Conservation (phyloP, 202 grass and related monocot species). For the Setaria italica region DNA sequence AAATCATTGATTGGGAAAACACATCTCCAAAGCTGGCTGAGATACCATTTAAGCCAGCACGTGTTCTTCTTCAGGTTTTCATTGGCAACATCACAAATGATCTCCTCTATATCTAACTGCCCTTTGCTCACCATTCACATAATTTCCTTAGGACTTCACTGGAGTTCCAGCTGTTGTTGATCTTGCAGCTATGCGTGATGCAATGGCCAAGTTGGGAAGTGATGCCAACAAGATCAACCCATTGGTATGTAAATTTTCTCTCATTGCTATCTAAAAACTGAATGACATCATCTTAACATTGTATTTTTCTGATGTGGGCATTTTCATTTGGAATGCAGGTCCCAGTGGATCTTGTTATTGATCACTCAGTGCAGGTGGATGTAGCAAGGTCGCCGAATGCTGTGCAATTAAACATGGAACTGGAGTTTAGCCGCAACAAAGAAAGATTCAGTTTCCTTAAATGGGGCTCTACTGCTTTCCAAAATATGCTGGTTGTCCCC, state of each 20-base stretch:
- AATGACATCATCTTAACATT: not conserved
- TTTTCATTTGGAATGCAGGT: slow-evolving; percentile 64
- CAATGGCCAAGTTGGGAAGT: slow-evolving; percentile 89
- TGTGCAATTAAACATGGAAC: slow-evolving; percentile 84
- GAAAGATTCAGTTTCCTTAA: slow-evolving; percentile 98
- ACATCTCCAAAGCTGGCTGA: slow-evolving; percentile 90
- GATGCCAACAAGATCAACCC: slow-evolving; percentile 97
- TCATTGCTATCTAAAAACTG: slow-evolving; percentile 22
- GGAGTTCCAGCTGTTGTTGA: slow-evolving; percentile 97
- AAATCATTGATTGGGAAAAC: slow-evolving; percentile 99
- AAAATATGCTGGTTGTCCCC: slow-evolving; percentile 94
- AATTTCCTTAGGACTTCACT: slow-evolving; percentile 80
- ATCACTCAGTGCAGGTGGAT: slow-evolving; percentile 98
- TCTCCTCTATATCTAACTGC: slow-evolving; percentile 8
- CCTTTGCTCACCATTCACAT: slow-evolving; percentile 35
- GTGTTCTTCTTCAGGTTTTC: slow-evolving; percentile 97
- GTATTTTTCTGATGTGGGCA: slow-evolving; percentile 19
- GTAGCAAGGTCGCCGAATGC: slow-evolving; percentile 91
- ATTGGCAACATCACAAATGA: slow-evolving; percentile 14
- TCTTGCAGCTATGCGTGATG: slow-evolving; percentile 98
- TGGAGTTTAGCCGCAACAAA: slow-evolving; percentile 89
- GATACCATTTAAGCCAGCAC: slow-evolving; percentile 96
- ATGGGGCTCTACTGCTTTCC: slow-evolving; percentile 94
- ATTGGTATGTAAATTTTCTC: slow-evolving; percentile 58
- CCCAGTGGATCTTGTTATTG: slow-evolving; percentile 97